phyloP scores from a whole-genome alignment of 208 protist species.

The Leishmania major region DNA sequence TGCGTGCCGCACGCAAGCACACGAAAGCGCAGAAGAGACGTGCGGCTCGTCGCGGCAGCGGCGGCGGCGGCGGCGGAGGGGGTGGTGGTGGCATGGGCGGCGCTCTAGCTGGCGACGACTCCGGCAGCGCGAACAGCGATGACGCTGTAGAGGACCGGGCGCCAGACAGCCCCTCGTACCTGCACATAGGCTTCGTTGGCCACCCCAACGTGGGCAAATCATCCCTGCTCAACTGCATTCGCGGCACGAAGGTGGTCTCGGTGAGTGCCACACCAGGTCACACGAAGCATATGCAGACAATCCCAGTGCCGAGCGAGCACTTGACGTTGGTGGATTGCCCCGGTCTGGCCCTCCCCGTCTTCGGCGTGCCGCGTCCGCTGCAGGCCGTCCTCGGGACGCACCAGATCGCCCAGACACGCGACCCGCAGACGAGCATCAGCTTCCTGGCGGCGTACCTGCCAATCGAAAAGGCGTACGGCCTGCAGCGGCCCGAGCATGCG shows the following conservation, averaged over 20 bases:
- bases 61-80: neutral
- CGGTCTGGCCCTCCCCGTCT: slow-evolving; percentile 93
- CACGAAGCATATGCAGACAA: slow-evolving; percentile 98
- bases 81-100: neutral
- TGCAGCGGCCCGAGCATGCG: slow-evolving; percentile 73
- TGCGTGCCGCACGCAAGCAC: slow-evolving; percentile 11
- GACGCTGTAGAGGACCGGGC: slow-evolving; percentile 24
- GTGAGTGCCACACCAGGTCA: slow-evolving; percentile 95
- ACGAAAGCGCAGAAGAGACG: slow-evolving; percentile 21
- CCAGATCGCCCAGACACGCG: slow-evolving; percentile 96
- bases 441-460: slow-evolving; percentile 92
- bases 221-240: slow-evolving; percentile 95
- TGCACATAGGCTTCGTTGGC: slow-evolving; percentile 90
- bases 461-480: slow-evolving; percentile 90
- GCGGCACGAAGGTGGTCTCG: slow-evolving; percentile 95
- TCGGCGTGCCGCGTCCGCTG: slow-evolving; percentile 72
- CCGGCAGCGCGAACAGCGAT: slow-evolving; percentile 17
- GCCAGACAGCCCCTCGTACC: slow-evolving; percentile 27
- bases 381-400: slow-evolving; percentile 96
- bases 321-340: slow-evolving; percentile 96
- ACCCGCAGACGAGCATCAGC: slow-evolving; percentile 93
- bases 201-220: slow-evolving; percentile 96
- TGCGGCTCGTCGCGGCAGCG: slow-evolving; percentile 4
- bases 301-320: slow-evolving; percentile 81
- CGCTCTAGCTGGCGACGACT: slow-evolving; percentile 5